Conservation (phyloP, 2,329 filamentous ascomycete genomes). For the Didymella pomorum region DNA sequence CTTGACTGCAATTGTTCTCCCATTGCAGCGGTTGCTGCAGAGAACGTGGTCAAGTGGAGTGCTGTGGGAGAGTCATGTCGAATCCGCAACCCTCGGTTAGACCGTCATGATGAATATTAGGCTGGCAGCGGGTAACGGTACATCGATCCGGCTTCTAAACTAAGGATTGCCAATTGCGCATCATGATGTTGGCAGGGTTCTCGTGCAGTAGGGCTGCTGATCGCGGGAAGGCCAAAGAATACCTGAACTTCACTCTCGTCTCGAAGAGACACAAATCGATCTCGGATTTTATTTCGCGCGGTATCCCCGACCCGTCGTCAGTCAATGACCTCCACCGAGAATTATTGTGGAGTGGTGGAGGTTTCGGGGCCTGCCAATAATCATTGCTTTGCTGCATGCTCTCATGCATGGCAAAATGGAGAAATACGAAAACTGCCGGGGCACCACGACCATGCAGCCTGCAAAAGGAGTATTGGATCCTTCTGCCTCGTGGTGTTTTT, state of each 20-base stretch:
- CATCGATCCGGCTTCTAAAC: background rate
- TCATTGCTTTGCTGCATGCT: slow-evolving; percentile 7
- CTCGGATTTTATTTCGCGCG: slow-evolving; percentile 12
- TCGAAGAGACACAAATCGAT: slow-evolving; percentile 15
- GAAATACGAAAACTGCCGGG: slow-evolving; percentile 21
- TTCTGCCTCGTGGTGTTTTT: slow-evolving; percentile 8
- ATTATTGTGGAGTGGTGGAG: slow-evolving; percentile 19
- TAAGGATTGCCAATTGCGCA: slow-evolving; percentile 18
- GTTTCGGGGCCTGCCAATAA: slow-evolving; percentile 16
- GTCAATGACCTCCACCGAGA: slow-evolving; percentile 4
- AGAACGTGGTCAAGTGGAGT: slow-evolving; percentile 10
- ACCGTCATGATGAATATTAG: slow-evolving; percentile 1
- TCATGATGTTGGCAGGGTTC: slow-evolving; percentile 19
- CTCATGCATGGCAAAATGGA: slow-evolving; percentile 14
- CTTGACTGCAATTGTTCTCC: background rate
- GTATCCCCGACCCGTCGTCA: slow-evolving; percentile 14
- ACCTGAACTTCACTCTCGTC: slow-evolving; percentile 2
- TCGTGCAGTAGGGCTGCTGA: slow-evolving; percentile 21
- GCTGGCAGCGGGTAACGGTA: background rate
- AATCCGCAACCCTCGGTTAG: background rate
- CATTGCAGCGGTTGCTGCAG: slow-evolving; percentile 4
- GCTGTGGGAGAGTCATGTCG: slow-evolving; percentile 8
- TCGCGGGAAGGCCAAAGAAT: slow-evolving; percentile 12
- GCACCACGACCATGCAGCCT: slow-evolving; percentile 3
- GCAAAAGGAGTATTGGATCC: slow-evolving; percentile 18